Conservation (phyloP, 305 asterid genomes). For the Euphrasia arctica region DNA sequence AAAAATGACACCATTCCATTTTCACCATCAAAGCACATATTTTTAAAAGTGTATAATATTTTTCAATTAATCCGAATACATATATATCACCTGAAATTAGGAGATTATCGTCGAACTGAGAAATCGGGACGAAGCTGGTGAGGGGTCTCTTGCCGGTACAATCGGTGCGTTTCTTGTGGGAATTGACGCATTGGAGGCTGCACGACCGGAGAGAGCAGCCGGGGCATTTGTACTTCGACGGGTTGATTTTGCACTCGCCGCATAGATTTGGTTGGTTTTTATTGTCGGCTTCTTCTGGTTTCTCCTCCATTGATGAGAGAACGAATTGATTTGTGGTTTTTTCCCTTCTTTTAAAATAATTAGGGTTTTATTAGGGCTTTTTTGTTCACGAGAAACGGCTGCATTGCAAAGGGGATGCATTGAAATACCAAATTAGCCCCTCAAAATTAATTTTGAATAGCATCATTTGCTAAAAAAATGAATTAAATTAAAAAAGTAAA, state of each 20-base stretch:
- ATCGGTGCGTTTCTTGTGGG: slow-evolving; percentile 73
- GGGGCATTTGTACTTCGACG: slow-evolving; percentile 86
- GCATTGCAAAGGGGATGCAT: no score
- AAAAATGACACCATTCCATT: background rate
- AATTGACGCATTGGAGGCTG: slow-evolving; percentile 79
- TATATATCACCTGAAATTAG: slow-evolving; percentile 57
- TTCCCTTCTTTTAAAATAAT: no score
- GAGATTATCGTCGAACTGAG: slow-evolving; percentile 65
- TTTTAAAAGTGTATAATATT: background rate
- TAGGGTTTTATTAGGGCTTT: background rate
- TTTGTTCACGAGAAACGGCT: no score
- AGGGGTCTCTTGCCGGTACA: slow-evolving; percentile 70
- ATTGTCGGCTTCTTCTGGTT: slow-evolving; percentile 27
- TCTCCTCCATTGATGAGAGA: slow-evolving; percentile 34
- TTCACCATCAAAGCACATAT: background rate
- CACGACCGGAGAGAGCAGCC: slow-evolving; percentile 82
- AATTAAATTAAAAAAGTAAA: no score
- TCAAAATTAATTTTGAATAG: no score
- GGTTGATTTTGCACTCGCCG: slow-evolving; percentile 63
- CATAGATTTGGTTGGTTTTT: slow-evolving; percentile 34
- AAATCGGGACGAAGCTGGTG: slow-evolving; percentile 53
- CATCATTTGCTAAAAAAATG: no score
- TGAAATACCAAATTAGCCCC: no score
- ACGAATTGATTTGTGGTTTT: no score
- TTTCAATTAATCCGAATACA: background rate